Percentiles rank a stretch among this genome's conserved stretches.
Evolutionary conservation across 2,329 filamentous ascomycete species (phyloP).

Genomic region (Camillea tinctor): DNA sequence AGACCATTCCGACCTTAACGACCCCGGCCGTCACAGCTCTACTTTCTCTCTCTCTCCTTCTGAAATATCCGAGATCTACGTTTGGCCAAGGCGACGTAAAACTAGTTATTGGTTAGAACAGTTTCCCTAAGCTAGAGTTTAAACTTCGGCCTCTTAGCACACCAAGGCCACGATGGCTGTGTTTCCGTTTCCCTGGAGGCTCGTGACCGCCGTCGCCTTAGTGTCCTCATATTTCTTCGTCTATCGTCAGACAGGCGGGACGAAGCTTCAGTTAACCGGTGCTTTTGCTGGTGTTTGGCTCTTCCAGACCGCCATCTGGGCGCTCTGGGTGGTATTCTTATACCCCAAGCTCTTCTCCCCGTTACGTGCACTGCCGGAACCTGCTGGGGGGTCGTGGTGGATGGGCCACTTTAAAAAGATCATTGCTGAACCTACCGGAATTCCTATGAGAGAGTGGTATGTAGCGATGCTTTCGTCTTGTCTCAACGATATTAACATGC

Average conservation of each 20-base stretch:
- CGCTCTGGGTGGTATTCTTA: constrained; percentile 43
- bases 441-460: constrained; percentile 50
- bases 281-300: constrained; percentile 38
- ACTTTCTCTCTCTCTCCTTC: too few species aligned
- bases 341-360: constrained; percentile 52
- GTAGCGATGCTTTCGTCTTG: neutral
- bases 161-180: constrained; percentile 16
- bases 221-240: constrained; percentile 33
- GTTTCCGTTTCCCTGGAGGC: constrained; percentile 28
- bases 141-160: neutral
- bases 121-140: neutral
- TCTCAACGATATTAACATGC: constrained; percentile 13
- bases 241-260: constrained; percentile 30
- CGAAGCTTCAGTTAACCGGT: constrained; percentile 30
- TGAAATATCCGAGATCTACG: neutral
- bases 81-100: neutral
- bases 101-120: neutral
- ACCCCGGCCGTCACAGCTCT: neutral
- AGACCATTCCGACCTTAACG: neutral
- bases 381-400: constrained; percentile 42
- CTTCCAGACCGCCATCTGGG: constrained; percentile 35
- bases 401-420: constrained; percentile 49
- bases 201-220: constrained; percentile 29
- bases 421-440: constrained; percentile 38
- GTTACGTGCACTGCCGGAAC: constrained; percentile 47